Percentiles rank a stretch among this genome's conserved stretches.
These are phyloP conservation scores for Curvularia lunata DNA, from an alignment of 2,329 filamentous ascomycete species.

Conservation along the genomic window DNA sequence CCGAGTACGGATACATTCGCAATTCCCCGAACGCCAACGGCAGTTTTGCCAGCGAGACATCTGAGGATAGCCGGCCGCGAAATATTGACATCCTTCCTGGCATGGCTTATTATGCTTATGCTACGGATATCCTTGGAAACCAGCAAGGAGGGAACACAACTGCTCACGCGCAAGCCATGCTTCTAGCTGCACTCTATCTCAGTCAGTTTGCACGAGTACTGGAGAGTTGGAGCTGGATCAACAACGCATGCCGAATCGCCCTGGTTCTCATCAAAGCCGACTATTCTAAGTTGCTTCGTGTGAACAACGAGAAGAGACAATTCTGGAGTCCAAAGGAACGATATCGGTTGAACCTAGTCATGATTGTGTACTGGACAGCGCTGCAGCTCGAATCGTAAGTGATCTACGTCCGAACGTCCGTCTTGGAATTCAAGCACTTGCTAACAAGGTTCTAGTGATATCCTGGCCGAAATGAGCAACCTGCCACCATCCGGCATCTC, in stretches of 20 bases:
- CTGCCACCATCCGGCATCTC: slow-evolving; percentile 67
- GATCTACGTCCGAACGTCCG: not conserved
- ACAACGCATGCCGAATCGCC: slow-evolving; percentile 64
- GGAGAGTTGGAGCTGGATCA: slow-evolving; percentile 79
- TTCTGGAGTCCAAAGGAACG: slow-evolving; percentile 32
- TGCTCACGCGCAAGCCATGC: slow-evolving; percentile 81
- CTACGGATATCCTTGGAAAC: slow-evolving; percentile 83
- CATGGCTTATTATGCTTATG: slow-evolving; percentile 85
- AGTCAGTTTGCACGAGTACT: slow-evolving; percentile 86
- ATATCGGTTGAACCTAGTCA: slow-evolving; percentile 51
- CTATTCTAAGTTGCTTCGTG: slow-evolving; percentile 37
- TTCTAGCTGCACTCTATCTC: slow-evolving; percentile 86
- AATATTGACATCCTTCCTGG: slow-evolving; percentile 90
- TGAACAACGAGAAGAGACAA: slow-evolving; percentile 25
- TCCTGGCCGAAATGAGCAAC: slow-evolving; percentile 80
- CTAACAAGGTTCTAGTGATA: slow-evolving; percentile 66
- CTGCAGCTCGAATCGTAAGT: slow-evolving; percentile 84
- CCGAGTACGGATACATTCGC: slow-evolving; percentile 33
- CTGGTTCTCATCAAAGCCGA: slow-evolving; percentile 76
- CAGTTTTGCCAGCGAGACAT: slow-evolving; percentile 41
- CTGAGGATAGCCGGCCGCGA: slow-evolving; percentile 47
- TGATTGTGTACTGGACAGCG: slow-evolving; percentile 88
- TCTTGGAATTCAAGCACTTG: not conserved
- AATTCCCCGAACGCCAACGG: slow-evolving; percentile 49
- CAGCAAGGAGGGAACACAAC: slow-evolving; percentile 80